Percentiles rank a stretch among this genome's conserved stretches.
phyloP scores from a whole-genome alignment of 495 filamentous ascomycete genomes.

The Pseudoneurospora amorphoporcata region DNA sequence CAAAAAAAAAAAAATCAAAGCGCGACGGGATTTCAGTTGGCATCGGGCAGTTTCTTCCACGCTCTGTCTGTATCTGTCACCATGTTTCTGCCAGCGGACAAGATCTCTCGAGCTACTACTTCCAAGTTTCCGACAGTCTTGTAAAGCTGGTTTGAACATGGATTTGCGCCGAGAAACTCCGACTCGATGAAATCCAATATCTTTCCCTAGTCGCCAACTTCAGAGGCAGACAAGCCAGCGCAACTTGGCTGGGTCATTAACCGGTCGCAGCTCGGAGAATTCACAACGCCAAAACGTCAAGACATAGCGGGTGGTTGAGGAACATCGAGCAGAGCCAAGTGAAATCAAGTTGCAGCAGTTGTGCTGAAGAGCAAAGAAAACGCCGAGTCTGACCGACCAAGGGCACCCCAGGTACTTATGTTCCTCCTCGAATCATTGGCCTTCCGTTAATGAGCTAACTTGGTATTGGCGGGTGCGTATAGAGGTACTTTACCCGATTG shows the following conservation, averaged over 20 bases:
- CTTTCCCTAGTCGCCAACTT: background rate
- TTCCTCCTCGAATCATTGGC: background rate
- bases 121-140: slow-evolving; percentile 1
- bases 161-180: background rate
- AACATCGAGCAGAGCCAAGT: background rate
- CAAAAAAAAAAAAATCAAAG: background rate
- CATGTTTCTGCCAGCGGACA: background rate
- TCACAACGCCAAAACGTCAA: background rate
- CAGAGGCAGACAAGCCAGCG: background rate
- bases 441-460: background rate
- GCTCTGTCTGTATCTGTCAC: background rate
- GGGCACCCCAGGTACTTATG: background rate
- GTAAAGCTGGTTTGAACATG: background rate
- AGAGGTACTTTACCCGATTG: background rate
- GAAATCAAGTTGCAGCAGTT: background rate
- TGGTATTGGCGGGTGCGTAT: background rate
- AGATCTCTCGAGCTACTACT: background rate
- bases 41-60: background rate
- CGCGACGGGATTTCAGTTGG: background rate
- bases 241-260: background rate
- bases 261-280: background rate
- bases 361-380: background rate
- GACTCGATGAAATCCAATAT: background rate
- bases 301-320: background rate
- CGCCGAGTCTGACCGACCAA: background rate